Evolutionary conservation across 1,284 basidiomycete species (phyloP), one percentile per base, ranked within the genome.

Genomic region (Fomes fomentarius): DNA sequence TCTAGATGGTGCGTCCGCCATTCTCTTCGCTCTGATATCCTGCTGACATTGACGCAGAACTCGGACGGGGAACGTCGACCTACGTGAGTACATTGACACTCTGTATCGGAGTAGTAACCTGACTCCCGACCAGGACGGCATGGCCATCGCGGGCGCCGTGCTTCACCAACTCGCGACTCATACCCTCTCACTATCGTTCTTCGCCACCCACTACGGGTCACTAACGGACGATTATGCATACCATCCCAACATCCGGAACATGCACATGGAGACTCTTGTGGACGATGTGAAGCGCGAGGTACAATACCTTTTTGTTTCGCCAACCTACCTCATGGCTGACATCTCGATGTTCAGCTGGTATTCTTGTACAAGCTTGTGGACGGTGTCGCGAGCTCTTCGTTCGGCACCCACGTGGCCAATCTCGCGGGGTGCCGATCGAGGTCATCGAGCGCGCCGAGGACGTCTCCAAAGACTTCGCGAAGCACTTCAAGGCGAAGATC

Each of bases 331-430:
- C 33, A 25, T 17, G 14, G 46, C 57, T 56, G 31, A n/a, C 52
- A 47, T 28, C 31, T 47, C 45, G 9, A 47, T 54, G 3, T 40
- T 7, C 63, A 93, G 87, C 85, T 96, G 35, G 83, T 95, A 17
- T 97, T 97, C 78, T 77, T 98, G 19, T 98, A 96, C 78, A 96
- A 96, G 74, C 85, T 98, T 33, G 85, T 96, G 39, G 84, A 91
- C 35, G 93, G 93, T 10, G 87, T 90, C 35, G 96, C 96, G 1
- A 86, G 90, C 52, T 94, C 91, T 4, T 96, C 94, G 1, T 97
- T 98, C 67, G 96, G 93, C 26, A 94, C 93, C 1, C 91, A 96
- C 65, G 94, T 96, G 41, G 94, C 94, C 37, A 91, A 87, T 61
- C 80, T 96, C 30, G 92, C 92, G 90, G 91, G 2, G 92, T 95